phyloP scores from a whole-genome alignment of 31 red algal species.

The Endocladia muricata region DNA sequence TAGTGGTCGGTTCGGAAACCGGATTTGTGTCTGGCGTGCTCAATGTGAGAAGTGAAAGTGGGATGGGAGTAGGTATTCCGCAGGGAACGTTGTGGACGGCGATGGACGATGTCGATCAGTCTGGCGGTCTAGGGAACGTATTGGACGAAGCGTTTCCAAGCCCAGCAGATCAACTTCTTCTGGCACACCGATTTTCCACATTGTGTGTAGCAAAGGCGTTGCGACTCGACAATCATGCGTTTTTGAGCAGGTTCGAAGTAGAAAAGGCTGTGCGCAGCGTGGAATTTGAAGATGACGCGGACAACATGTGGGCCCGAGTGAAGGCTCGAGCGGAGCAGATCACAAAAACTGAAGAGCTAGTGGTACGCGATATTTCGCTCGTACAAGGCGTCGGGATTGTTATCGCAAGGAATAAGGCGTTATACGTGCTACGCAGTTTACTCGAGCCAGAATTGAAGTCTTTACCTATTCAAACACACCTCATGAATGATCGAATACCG shows the following conservation, averaged over 20 bases:
- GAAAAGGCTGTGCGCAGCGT: background rate
- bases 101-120: slow-evolving; percentile 55
- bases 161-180: slow-evolving; percentile 14
- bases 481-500: slow-evolving; percentile 8
- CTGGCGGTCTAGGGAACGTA: slow-evolving; percentile 37
- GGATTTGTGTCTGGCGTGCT: slow-evolving; percentile 21
- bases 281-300: slow-evolving; percentile 17
- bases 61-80: slow-evolving; percentile 42
- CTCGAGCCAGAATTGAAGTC: slow-evolving; percentile 39
- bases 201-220: slow-evolving; percentile 45
- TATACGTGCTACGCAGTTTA: slow-evolving; percentile 39
- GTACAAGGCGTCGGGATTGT: slow-evolving; percentile 36
- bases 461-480: background rate
- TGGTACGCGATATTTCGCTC: slow-evolving; percentile 37
- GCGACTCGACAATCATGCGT: slow-evolving; percentile 30
- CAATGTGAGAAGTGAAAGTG: slow-evolving; percentile 24
- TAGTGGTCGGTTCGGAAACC: slow-evolving; percentile 10
- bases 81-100: slow-evolving; percentile 37
- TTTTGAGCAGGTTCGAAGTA: slow-evolving; percentile 12
- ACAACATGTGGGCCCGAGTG: slow-evolving; percentile 42
- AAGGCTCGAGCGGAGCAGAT: slow-evolving; percentile 56
- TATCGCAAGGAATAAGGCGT: slow-evolving; percentile 12
- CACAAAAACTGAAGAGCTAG: slow-evolving; percentile 39
- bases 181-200: slow-evolving; percentile 54
- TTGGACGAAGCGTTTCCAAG: slow-evolving; percentile 26